phyloP scores from a whole-genome alignment of 2,329 filamentous ascomycete species.

The Dactylellina sp. region DNA sequence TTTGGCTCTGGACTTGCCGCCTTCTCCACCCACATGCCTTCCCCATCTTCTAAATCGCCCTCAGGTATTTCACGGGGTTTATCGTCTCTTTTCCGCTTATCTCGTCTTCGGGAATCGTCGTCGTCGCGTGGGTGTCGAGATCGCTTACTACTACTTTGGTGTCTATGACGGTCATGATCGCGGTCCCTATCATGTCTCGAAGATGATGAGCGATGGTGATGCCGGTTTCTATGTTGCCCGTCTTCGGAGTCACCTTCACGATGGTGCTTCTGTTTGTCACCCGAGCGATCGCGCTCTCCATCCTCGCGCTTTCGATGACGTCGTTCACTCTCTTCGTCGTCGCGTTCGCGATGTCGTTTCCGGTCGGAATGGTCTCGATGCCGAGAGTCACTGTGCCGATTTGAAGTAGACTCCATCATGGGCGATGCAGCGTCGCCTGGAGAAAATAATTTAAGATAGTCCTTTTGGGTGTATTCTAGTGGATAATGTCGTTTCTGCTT shows the following conservation, averaged over 20 bases:
- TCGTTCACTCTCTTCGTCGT: constrained; percentile 51
- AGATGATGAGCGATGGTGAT: constrained; percentile 73
- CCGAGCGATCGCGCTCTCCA: constrained; percentile 64
- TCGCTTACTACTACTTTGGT: constrained; percentile 66
- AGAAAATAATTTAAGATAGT: neutral
- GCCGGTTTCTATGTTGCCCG: constrained; percentile 70
- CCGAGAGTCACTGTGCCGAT: constrained; percentile 24
- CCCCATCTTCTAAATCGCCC: constrained; percentile 25
- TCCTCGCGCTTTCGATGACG: constrained; percentile 63
- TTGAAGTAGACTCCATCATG: constrained; percentile 36
- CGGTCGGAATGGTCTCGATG: constrained; percentile 42
- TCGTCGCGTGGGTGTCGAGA: constrained; percentile 62
- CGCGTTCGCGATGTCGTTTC: constrained; percentile 52
- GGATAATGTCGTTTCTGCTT: neutral
- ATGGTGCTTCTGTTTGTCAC: constrained; percentile 62
- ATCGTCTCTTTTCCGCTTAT: constrained; percentile 60
- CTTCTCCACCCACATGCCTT: constrained; percentile 55
- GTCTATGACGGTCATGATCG: constrained; percentile 64
- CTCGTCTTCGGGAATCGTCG: constrained; percentile 59
- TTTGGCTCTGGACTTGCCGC: constrained; percentile 60
- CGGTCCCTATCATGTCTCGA: constrained; percentile 68
- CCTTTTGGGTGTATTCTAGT: neutral
- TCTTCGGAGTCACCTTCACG: constrained; percentile 62
- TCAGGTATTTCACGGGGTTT: constrained; percentile 59
- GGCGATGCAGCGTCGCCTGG: neutral